Conservation (phyloP, 2,329 filamentous ascomycete genomes). For the Pseudocercospora macadamiae region DNA sequence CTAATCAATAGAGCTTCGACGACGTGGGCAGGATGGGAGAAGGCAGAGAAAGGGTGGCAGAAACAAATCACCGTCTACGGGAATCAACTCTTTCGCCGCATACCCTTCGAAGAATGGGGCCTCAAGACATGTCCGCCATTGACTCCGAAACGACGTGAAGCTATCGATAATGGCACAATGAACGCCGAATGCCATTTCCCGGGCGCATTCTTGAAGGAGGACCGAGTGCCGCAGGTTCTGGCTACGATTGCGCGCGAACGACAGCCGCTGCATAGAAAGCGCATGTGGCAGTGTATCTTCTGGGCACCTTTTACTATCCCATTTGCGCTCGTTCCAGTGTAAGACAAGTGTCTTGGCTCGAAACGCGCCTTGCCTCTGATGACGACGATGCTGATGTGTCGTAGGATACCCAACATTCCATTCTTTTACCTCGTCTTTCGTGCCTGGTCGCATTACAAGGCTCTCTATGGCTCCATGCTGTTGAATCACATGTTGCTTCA, state of each 20-base stretch:
- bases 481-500: constrained; percentile 79
- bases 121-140: constrained; percentile 91
- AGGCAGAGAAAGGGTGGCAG: constrained; percentile 74
- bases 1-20: constrained; percentile 70
- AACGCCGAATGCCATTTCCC: constrained; percentile 67
- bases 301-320: constrained; percentile 83
- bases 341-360: constrained; percentile 43
- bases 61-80: constrained; percentile 83
- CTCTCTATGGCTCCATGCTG: constrained; percentile 80
- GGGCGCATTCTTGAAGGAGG: constrained; percentile 66
- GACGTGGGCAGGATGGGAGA: constrained; percentile 87
- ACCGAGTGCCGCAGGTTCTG: constrained; percentile 64
- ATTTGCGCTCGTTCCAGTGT: constrained; percentile 84
- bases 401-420: constrained; percentile 84
- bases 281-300: constrained; percentile 77
- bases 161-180: constrained; percentile 64
- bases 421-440: constrained; percentile 96
- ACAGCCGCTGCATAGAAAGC: constrained; percentile 73
- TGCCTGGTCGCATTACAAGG: constrained; percentile 89
- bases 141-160: constrained; percentile 65
- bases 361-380: not conserved
- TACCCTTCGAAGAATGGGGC: constrained; percentile 97
- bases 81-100: constrained; percentile 80
- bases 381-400: constrained; percentile 18
- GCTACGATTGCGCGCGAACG: constrained; percentile 75